These are phyloP conservation scores for Citrullus mucosospermus DNA, from an alignment of 306 rosid species.

Conservation along the genomic window DNA sequence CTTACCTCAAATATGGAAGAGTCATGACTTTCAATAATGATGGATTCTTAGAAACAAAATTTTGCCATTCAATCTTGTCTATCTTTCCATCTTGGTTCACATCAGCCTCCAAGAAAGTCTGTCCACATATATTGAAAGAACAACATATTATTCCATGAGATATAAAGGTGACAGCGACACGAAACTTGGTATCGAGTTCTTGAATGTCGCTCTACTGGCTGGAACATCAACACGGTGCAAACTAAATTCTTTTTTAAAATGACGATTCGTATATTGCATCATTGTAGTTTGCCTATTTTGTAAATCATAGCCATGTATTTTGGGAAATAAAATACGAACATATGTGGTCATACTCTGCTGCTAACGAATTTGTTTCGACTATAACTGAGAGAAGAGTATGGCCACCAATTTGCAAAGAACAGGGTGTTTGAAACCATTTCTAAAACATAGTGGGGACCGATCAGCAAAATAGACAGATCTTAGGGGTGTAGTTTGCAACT, in stretches of 20 bases:
- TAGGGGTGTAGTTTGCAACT: background rate
- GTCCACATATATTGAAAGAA: background rate
- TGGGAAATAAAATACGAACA: background rate
- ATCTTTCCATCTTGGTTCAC: slow-evolving; percentile 81
- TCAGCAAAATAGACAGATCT: background rate
- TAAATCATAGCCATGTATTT: background rate
- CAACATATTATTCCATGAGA: background rate
- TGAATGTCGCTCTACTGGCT: background rate
- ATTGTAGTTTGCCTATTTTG: background rate
- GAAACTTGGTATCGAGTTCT: background rate
- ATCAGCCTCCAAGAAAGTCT: slow-evolving; percentile 91
- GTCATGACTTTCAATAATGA: slow-evolving; percentile 84
- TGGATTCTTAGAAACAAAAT: slow-evolving; percentile 59
- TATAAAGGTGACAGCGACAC: background rate
- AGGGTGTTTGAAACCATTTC: background rate
- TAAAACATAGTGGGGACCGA: background rate
- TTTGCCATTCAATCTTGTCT: slow-evolving; percentile 65
- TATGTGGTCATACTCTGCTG: background rate
- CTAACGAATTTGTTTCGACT: background rate
- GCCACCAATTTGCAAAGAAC: background rate
- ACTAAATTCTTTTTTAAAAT: background rate
- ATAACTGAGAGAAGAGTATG: too few species aligned
- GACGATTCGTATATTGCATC: background rate
- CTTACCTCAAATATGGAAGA: slow-evolving; percentile 67
- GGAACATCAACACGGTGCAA: background rate